These are phyloP conservation scores for Wallacemonas collosoma DNA, from an alignment of 208 protist species.

Conservation along the genomic window DNA sequence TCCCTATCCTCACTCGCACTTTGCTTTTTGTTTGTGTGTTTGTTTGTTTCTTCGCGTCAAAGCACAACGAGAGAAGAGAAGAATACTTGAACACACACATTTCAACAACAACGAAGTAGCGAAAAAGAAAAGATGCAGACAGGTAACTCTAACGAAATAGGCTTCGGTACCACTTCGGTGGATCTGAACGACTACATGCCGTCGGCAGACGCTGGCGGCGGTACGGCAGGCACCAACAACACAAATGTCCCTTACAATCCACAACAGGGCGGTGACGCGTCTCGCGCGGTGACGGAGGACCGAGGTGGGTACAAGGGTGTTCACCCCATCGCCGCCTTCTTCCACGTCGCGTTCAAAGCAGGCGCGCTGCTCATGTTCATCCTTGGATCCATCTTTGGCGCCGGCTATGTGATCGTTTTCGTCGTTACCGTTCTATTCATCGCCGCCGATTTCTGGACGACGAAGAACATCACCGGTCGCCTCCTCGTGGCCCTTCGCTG, in stretches of 20 bases:
- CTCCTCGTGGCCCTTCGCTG: constrained; percentile 93
- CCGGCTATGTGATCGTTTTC: constrained; percentile 78
- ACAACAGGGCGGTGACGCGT: not conserved
- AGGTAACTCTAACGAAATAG: constrained; percentile 6
- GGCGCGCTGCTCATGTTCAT: constrained; percentile 84
- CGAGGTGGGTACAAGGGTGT: constrained; percentile 73
- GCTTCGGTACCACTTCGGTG: constrained; percentile 11
- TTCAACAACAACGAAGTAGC: constrained; percentile 6
- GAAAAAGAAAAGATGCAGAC: constrained; percentile 12
- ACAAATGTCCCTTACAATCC: constrained; percentile 17
- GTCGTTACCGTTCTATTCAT: constrained; percentile 87
- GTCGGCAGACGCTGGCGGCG: not conserved
- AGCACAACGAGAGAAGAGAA: not conserved
- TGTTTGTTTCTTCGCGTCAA: not conserved
- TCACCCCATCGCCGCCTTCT: constrained; percentile 83
- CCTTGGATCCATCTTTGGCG: constrained; percentile 57
- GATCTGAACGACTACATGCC: constrained; percentile 13
- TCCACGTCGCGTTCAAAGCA: constrained; percentile 90
- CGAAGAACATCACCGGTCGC: constrained; percentile 95
- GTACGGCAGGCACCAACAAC: not conserved
- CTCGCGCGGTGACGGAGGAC: constrained; percentile 15
- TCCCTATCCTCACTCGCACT: too few species aligned
- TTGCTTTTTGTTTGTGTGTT: too few species aligned
- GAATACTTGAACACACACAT: not conserved
- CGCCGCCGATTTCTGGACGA: constrained; percentile 95